These are phyloP conservation scores for Penicillium lagena DNA, from an alignment of 495 filamentous ascomycete species.

Conservation along the genomic window DNA sequence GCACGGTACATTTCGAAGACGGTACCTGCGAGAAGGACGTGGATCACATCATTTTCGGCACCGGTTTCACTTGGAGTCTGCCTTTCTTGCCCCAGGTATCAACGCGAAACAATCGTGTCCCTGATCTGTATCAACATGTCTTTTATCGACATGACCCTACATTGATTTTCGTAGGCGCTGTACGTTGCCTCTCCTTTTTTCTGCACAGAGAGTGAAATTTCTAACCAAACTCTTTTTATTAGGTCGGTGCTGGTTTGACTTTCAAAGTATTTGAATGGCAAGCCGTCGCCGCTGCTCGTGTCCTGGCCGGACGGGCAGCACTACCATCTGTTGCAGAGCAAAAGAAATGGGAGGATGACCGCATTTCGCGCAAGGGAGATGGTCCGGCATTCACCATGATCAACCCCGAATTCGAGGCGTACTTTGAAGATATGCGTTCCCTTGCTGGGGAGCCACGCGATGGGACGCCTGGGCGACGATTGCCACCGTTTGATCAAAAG, in stretches of 20 bases:
- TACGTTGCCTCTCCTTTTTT: constrained; percentile 30
- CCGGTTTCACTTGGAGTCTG: constrained; percentile 50
- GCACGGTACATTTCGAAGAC: constrained; percentile 41
- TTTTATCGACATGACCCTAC: constrained; percentile 39
- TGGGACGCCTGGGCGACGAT: constrained; percentile 25
- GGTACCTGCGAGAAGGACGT: constrained; percentile 39
- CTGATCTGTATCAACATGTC: constrained; percentile 50
- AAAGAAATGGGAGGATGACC: constrained; percentile 44
- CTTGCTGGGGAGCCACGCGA: constrained; percentile 39
- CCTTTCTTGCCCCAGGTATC: constrained; percentile 46
- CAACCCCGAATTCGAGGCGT: constrained; percentile 47
- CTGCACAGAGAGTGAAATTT: no score
- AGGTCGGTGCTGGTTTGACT: constrained; percentile 51
- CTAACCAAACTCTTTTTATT: constrained; percentile 22
- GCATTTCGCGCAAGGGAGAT: constrained; percentile 44
- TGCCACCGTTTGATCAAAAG: constrained; percentile 40
- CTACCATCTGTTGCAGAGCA: constrained; percentile 38
- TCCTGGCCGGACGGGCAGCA: constrained; percentile 43
- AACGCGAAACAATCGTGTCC: constrained; percentile 47
- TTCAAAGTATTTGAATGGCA: constrained; percentile 59
- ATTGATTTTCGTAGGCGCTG: constrained; percentile 32
- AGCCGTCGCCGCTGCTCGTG: constrained; percentile 49
- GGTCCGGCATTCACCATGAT: constrained; percentile 42
- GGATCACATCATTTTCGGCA: constrained; percentile 53
- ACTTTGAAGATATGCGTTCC: constrained; percentile 44